Percentiles rank a stretch among this genome's conserved stretches.
These are phyloP conservation scores for Salix koriyanagi DNA, from an alignment of 345 rosid species.

Conservation along the genomic window DNA sequence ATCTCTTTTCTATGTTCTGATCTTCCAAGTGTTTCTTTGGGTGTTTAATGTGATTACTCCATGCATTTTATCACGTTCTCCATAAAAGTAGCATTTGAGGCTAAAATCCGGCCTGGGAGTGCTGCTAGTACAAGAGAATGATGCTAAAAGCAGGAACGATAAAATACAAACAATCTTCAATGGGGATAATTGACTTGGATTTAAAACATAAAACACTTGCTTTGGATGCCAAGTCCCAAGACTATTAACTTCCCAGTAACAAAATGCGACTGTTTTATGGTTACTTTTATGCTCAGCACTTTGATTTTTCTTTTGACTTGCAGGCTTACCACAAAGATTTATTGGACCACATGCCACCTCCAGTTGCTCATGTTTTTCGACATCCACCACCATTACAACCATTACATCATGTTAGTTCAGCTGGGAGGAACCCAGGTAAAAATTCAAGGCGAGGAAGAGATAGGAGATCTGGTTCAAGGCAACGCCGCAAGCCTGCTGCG, in stretches of 20 bases:
- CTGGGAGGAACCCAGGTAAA: conserved; percentile 36
- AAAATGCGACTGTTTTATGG: background rate
- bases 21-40: background rate
- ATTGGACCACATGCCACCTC: conserved; percentile 66
- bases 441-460: conserved; percentile 46
- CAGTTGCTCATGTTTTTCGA: conserved; percentile 18
- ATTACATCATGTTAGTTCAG: conserved; percentile 16
- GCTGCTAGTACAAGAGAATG: background rate
- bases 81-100: background rate
- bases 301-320: background rate
- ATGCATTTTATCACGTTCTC: background rate
- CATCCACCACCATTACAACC: conserved; percentile 27
- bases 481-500: conserved; percentile 54
- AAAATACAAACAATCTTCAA: background rate
- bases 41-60: background rate
- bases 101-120: background rate
- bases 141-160: background rate
- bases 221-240: background rate
- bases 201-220: background rate
- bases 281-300: background rate
- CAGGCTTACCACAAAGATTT: conserved; percentile 80
- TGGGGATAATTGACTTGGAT: background rate
- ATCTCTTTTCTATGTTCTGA: background rate
- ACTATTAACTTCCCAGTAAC: background rate
- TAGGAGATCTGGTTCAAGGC: conserved; percentile 41